Conservation (phyloP, 75 land plant genomes). For the Picea sitchensis region DNA sequence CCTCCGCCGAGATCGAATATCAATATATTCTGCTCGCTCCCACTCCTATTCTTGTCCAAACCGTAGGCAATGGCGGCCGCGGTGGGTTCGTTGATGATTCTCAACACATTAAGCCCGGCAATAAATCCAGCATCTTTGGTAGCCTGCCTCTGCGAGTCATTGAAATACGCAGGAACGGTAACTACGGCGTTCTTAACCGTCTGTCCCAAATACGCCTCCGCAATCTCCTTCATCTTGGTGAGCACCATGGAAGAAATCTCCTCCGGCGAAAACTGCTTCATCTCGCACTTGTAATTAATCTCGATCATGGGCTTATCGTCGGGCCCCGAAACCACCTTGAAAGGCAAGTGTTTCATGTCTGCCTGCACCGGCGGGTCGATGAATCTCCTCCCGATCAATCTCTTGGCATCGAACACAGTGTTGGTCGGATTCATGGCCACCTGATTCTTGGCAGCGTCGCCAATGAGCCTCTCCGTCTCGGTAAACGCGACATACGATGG, state of each 20-base stretch:
- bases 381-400: constrained; percentile 30
- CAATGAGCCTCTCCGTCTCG: constrained; percentile 50
- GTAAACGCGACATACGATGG: constrained; percentile 60
- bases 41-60: constrained; percentile 48
- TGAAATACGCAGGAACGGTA: constrained; percentile 10
- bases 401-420: constrained; percentile 51
- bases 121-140: constrained; percentile 13
- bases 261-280: constrained; percentile 27
- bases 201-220: constrained; percentile 25
- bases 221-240: constrained; percentile 35
- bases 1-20: constrained; percentile 71
- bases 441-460: constrained; percentile 61
- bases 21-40: constrained; percentile 65
- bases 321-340: constrained; percentile 33
- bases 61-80: constrained; percentile 84
- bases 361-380: constrained; percentile 21
- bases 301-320: constrained; percentile 39
- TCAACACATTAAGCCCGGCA: constrained; percentile 12
- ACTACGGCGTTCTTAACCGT: constrained; percentile 32
- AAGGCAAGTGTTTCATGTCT: constrained; percentile 30
- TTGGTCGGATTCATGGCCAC: constrained; percentile 60
- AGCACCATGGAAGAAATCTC: constrained; percentile 36
- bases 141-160: constrained; percentile 14
- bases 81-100: constrained; percentile 55
- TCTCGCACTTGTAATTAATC: constrained; percentile 24